Evolutionary conservation across 2,329 filamentous ascomycete genomes (phyloP), one percentile per base, ranked within the genome.

Genomic region (Ophiostoma fasciatum): DNA sequence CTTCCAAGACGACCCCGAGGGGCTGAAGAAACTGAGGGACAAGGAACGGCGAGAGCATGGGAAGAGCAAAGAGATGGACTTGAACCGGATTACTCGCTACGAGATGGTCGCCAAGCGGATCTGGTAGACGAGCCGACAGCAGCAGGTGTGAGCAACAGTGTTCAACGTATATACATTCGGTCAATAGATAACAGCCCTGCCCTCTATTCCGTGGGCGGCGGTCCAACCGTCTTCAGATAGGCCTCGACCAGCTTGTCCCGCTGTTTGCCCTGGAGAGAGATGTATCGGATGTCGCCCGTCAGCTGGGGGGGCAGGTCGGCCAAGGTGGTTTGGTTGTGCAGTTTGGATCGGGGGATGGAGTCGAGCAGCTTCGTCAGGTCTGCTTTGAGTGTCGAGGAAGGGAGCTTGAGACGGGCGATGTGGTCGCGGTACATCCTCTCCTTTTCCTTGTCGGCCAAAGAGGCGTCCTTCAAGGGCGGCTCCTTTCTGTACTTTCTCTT

Each of bases 61-160:
- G 45, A 66, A 66, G 18, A 60, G 58, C 23, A 62, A 62, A 42
- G 66, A 66, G 37, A 68, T 71, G 35, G 74, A 71, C 53, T 73
- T 74, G 57, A 80, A 67, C 50, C 74, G 61, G 53, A 83, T 75
- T 43, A 74, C 67, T 47, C 68, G 90, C 48, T 98, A 94, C 60
- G 84, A 85, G 52, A 94, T 96, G 90, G 78, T 85, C 48, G 83
- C 84, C 1, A 96, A 94, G 67, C 71, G 90, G 53, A 98, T 98
- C 48, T 98, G 90, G 90, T 96, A 57, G 30, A n/a, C 9, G 5
- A 7, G 3, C 8, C 20, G 11, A 12, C 11, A n/a, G 29, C 7
- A 13, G 12, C 13, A 30, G 3, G 11, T 5, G 19, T 9, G 17
- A n/a, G 7, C 63, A 0, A 22, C 21, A n/a, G n/a, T n/a, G n/a